Conservation (phyloP, 1,284 basidiomycete genomes). For the Pyrrhoderma lamaoense region DNA sequence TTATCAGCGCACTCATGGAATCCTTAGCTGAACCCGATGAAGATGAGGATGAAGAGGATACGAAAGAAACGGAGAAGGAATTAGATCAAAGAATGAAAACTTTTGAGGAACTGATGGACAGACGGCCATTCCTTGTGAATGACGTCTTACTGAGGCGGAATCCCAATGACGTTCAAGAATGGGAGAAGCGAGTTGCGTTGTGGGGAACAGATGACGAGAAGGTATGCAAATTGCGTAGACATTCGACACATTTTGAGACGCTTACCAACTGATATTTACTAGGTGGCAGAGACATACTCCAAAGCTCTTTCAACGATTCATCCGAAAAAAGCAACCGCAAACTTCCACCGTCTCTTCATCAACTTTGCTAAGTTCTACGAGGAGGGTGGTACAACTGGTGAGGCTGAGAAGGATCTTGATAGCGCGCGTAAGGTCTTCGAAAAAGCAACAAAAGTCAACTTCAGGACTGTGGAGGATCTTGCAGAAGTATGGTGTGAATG, state of each 20-base stretch:
- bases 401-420: constrained; percentile 76
- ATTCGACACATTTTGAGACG: not conserved
- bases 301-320: constrained; percentile 84
- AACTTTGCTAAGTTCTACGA: constrained; percentile 99
- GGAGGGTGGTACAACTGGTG: constrained; percentile 76
- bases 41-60: constrained; percentile 69
- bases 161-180: constrained; percentile 97
- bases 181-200: constrained; percentile 96
- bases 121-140: constrained; percentile 93
- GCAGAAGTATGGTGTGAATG: constrained; percentile 99
- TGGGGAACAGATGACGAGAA: constrained; percentile 92
- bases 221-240: constrained; percentile 33
- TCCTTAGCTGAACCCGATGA: constrained; percentile 61
- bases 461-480: constrained; percentile 94
- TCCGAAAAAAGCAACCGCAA: constrained; percentile 87
- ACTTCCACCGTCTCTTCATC: constrained; percentile 86
- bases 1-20: constrained; percentile 91
- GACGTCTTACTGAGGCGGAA: constrained; percentile 92
- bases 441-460: constrained; percentile 86
- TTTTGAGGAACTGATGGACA: constrained; percentile 93
- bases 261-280: constrained; percentile 1
- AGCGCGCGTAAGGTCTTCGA: constrained; percentile 90
- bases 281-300: constrained; percentile 91
- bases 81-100: constrained; percentile 87
- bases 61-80: constrained; percentile 77